Conservation (phyloP, 2,329 filamentous ascomycete genomes). For the Diaporthe sp. region DNA sequence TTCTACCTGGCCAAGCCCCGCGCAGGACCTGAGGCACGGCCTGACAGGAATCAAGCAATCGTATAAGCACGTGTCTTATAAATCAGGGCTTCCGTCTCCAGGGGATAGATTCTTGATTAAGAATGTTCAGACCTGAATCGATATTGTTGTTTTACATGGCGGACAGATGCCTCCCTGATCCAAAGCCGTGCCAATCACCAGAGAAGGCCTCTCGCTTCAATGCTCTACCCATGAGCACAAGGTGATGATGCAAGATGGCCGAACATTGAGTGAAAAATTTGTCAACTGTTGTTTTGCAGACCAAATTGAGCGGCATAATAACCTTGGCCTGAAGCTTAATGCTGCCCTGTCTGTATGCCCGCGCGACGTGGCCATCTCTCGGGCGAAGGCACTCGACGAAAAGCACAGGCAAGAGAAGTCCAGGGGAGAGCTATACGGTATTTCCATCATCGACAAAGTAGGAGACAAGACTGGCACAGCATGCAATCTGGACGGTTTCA, state of each 20-base stretch:
- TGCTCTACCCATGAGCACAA: conserved; percentile 37
- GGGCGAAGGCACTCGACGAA: conserved; percentile 54
- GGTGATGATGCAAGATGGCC: conserved; percentile 30
- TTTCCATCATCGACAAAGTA: conserved; percentile 55
- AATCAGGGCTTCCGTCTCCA: neutral
- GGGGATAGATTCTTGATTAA: too few relatives aligned
- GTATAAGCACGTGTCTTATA: neutral
- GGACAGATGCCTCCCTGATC: neutral
- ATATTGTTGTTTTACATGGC: neutral
- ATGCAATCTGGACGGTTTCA: neutral
- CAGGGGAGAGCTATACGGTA: conserved; percentile 56
- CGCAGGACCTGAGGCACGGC: too few relatives aligned
- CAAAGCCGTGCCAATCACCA: neutral
- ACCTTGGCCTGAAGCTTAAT: conserved; percentile 41
- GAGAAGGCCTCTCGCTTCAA: conserved; percentile 17
- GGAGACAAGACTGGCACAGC: neutral
- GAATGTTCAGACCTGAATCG: neutral
- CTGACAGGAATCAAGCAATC: neutral
- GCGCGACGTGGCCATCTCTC: conserved; percentile 50
- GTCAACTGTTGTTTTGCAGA: conserved; percentile 40
- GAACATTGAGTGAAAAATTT: too few relatives aligned
- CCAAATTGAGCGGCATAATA: conserved; percentile 46
- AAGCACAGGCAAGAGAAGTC: conserved; percentile 52
- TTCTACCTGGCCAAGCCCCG: too few relatives aligned
- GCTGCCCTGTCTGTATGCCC: conserved; percentile 56